phyloP scores from a whole-genome alignment of 495 filamentous ascomycete genomes.

The Penicillium taxi region DNA sequence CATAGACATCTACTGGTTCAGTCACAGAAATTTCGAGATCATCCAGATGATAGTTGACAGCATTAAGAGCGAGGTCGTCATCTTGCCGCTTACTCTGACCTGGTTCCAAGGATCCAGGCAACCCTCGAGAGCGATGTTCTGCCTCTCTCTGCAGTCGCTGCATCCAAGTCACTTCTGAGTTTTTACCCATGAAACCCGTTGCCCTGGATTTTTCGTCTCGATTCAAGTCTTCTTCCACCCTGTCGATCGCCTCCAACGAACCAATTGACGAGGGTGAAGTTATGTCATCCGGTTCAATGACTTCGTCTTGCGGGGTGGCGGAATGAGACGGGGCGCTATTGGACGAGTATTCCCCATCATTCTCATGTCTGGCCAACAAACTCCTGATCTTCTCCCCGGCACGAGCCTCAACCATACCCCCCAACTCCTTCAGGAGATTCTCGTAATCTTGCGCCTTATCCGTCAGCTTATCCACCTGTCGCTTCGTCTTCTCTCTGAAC shows the following conservation, averaged over 20 bases:
- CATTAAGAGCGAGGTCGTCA: constrained; percentile 28
- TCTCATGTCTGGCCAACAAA: constrained; percentile 32
- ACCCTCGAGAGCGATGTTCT: constrained; percentile 25
- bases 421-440: constrained; percentile 36
- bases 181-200: constrained; percentile 59
- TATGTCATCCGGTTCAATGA: constrained; percentile 9
- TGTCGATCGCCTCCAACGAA: constrained; percentile 53
- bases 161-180: constrained; percentile 58
- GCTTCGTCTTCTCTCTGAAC: constrained; percentile 51
- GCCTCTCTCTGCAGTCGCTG: constrained; percentile 38
- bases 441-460: constrained; percentile 45
- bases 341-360: constrained; percentile 19
- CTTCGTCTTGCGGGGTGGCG: constrained; percentile 29
- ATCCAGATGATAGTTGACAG: constrained; percentile 53
- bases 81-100: constrained; percentile 19
- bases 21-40: constrained; percentile 44
- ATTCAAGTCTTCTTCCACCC: constrained; percentile 54
- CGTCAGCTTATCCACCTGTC: constrained; percentile 38
- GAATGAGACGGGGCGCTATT: constrained; percentile 28
- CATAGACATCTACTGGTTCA: constrained; percentile 43
- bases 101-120: constrained; percentile 26
- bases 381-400: constrained; percentile 31
- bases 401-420: constrained; percentile 22
- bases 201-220: constrained; percentile 40
- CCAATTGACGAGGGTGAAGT: constrained; percentile 46